Percentiles rank a stretch among this genome's conserved stretches.
Conservation (phyloP, 1,284 basidiomycete species). For the Fomitopsis palustris region DNA sequence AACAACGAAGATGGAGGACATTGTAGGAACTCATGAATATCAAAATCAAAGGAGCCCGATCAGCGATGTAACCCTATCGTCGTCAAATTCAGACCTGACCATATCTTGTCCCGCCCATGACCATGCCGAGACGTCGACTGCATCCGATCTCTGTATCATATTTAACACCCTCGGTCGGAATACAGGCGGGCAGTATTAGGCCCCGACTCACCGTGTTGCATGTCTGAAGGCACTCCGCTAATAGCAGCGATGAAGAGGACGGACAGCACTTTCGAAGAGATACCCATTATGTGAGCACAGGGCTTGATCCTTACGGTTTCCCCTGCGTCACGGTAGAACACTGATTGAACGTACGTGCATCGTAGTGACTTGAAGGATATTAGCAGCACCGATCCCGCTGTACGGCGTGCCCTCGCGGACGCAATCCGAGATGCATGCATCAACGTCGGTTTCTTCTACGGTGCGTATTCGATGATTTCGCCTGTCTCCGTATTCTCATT, state of each 20-base stretch:
- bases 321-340: neutral
- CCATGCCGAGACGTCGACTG: neutral
- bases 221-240: neutral
- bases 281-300: neutral
- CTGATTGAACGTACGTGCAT: too few species aligned
- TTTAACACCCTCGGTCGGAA: neutral
- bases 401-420: slow-evolving; percentile 47
- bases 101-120: too few species aligned
- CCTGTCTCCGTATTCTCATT: neutral
- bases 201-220: too few species aligned
- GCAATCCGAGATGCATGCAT: slow-evolving; percentile 69
- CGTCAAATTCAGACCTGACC: neutral
- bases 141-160: neutral
- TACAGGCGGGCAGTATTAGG: too few species aligned
- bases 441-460: slow-evolving; percentile 79
- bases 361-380: slow-evolving; percentile 55
- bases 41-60: too few species aligned
- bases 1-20: too few species aligned
- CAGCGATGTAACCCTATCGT: neutral
- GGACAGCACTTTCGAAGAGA: neutral
- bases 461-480: slow-evolving; percentile 38
- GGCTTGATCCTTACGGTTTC: too few species aligned
- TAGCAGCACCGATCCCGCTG: slow-evolving; percentile 34
- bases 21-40: too few species aligned
- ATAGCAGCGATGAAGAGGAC: neutral